Base-by-base conservation (phyloP, 2,329 filamentous ascomycete genomes). In the Thelonectria rubi region DNA sequence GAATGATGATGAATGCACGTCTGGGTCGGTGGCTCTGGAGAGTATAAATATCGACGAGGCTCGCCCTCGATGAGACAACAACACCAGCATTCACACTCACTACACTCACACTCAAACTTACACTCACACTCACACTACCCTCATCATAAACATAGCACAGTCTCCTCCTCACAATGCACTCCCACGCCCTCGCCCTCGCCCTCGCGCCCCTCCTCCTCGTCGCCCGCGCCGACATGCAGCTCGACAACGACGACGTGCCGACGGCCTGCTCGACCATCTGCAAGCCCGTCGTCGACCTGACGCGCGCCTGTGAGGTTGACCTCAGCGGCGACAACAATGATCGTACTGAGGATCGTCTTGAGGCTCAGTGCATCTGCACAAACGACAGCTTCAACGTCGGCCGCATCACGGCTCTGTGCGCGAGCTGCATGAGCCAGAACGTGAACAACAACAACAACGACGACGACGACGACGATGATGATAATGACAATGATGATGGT, bases 331-430 rank as follows among this genome's bases (percentile, higher is more conserved):
- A 73, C 55, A 69, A 63, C 55, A 46, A 49, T 17, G 74, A 77
- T 68, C 72, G 69, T 21, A 65, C 72, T 32, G 77, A 80, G 66
- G 69, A 77, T 46, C 74, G 72, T 17, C 75, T 79, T 53, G 72
- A 76, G 70, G 69, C 67, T 12, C 76, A 80, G 65, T 80, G 79
- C 62, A 65, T 80, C 54, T 79, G 79, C 73, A 75, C 76, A 65
- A 78, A 81, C 72, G 63, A 71, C 50, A 77, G 76, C 67, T 77
- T 81, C 69, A 67, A 79, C 67, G 79, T 80, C 51, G 64, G 49
- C 21, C 60, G 65, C 17, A 65, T 79, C 50, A 73, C 77, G 17
- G 75, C 69, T 3, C 72, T 78, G 18, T 80, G 78, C 62, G 72
- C 74, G 52, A 73, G 72, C 55, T 80, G 78, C 63, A 75, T 80